Conservation (phyloP, 306 rosid species). For the Ceratonia siliqua region DNA sequence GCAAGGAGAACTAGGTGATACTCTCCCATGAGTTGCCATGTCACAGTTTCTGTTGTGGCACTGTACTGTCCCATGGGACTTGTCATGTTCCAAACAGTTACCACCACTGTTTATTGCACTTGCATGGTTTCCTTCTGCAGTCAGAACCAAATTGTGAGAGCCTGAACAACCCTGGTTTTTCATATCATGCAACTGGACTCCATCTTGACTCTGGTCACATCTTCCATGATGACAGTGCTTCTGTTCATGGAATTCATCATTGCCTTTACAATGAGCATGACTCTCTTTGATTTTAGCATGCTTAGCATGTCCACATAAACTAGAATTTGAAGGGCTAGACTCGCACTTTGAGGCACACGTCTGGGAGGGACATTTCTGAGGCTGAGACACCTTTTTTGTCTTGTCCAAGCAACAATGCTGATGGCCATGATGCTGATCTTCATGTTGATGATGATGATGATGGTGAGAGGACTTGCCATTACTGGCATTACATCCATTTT, state of each 20-base stretch:
- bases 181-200: slow-evolving; percentile 37
- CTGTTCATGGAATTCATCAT: slow-evolving; percentile 32
- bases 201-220: slow-evolving; percentile 30
- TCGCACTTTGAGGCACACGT: slow-evolving; percentile 41
- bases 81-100: slow-evolving; percentile 33
- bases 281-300: slow-evolving; percentile 20
- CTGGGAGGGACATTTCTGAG: slow-evolving; percentile 47
- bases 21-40: slow-evolving; percentile 20
- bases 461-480: slow-evolving; percentile 39
- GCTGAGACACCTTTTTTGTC: slow-evolving; percentile 11
- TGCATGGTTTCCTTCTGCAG: slow-evolving; percentile 20
- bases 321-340: slow-evolving; percentile 36
- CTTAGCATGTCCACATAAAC: slow-evolving; percentile 35
- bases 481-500: slow-evolving; percentile 41
- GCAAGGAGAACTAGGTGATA: slow-evolving; percentile 9
- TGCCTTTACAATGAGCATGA: slow-evolving; percentile 38
- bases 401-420: slow-evolving; percentile 51
- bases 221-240: slow-evolving; percentile 47
- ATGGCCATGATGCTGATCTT: slow-evolving; percentile 35
- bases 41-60: slow-evolving; percentile 26
- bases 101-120: slow-evolving; percentile 7
- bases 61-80: slow-evolving; percentile 34
- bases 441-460: slow-evolving; percentile 36
- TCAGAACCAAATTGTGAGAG: slow-evolving; percentile 23
- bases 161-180: slow-evolving; percentile 34